phyloP scores from a whole-genome alignment of 805 yeast species.

The Tetrapisispora nanseiensis region DNA sequence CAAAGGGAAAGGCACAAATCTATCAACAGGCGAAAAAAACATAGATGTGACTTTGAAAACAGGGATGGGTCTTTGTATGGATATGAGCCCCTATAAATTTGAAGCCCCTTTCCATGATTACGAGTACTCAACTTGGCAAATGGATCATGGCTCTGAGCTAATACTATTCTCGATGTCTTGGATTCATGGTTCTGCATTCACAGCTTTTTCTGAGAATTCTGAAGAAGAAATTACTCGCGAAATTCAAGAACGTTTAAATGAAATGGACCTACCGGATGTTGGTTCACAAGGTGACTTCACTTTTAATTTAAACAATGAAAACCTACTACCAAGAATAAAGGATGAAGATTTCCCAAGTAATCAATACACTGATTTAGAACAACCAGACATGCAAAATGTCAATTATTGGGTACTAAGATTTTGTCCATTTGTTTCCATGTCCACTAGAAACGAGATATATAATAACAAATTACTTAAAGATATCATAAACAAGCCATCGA shows the following conservation, averaged over 20 bases:
- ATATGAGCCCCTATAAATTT: slow-evolving; percentile 78
- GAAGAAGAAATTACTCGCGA: neutral
- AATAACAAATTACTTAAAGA: slow-evolving; percentile 1
- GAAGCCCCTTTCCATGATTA: slow-evolving; percentile 64
- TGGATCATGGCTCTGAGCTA: slow-evolving; percentile 39
- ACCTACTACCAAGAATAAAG: slow-evolving; percentile 6
- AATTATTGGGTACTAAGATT: slow-evolving; percentile 71
- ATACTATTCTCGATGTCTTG: slow-evolving; percentile 82
- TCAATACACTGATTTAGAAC: slow-evolving; percentile 21
- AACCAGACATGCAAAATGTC: slow-evolving; percentile 41
- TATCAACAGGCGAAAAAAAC: neutral
- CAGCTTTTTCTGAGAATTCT: slow-evolving; percentile 6
- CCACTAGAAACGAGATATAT: slow-evolving; percentile 16
- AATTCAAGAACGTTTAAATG: slow-evolving; percentile 9
- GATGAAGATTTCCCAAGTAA: slow-evolving; percentile 4
- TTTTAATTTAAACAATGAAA: slow-evolving; percentile 12
- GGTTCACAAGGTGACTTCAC: slow-evolving; percentile 24
- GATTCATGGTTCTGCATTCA: slow-evolving; percentile 46
- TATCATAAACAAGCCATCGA: slow-evolving; percentile 1
- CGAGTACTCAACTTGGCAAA: slow-evolving; percentile 57
- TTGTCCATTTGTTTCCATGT: slow-evolving; percentile 46
- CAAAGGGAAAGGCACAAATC: slow-evolving; percentile 8
- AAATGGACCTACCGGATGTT: slow-evolving; percentile 10
- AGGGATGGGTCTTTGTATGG: slow-evolving; percentile 88
- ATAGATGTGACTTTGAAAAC: slow-evolving; percentile 31